phyloP scores from a whole-genome alignment of 192 early-diverging fungal species.

The Coemansia sp. region DNA sequence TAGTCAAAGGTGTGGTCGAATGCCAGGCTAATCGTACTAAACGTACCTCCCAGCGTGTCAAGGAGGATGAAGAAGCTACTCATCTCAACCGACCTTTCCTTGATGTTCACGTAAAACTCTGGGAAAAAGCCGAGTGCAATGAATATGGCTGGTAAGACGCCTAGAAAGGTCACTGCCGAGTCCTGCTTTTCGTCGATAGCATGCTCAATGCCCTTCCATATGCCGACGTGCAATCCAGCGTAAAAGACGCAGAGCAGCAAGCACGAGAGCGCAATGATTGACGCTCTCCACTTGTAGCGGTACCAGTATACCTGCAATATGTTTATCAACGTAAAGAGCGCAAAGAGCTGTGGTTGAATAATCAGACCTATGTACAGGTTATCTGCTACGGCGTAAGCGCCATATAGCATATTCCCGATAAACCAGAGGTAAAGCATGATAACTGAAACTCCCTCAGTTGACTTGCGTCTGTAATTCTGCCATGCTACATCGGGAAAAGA shows the following conservation, averaged over 20 bases:
- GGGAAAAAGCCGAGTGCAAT: slow-evolving; percentile 55
- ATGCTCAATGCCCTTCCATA: slow-evolving; percentile 41
- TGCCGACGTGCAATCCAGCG: slow-evolving; percentile 42
- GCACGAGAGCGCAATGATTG: background rate
- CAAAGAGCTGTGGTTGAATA: slow-evolving; percentile 54
- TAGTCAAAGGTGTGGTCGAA: slow-evolving; percentile 55
- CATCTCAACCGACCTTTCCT: slow-evolving; percentile 53
- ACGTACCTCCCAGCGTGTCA: slow-evolving; percentile 45
- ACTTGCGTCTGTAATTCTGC: slow-evolving; percentile 54
- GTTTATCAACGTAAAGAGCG: slow-evolving; percentile 47
- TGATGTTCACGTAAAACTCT: slow-evolving; percentile 52
- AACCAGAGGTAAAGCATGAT: slow-evolving; percentile 55
- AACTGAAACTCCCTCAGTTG: slow-evolving; percentile 49
- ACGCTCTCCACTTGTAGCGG: slow-evolving; percentile 27
- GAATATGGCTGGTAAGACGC: slow-evolving; percentile 46
- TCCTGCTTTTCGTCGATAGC: slow-evolving; percentile 27
- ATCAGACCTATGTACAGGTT: slow-evolving; percentile 43
- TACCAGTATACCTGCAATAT: slow-evolving; percentile 53
- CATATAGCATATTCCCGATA: slow-evolving; percentile 45
- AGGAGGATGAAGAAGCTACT: slow-evolving; percentile 49
- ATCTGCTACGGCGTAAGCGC: slow-evolving; percentile 42
- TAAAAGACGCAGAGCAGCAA: slow-evolving; percentile 32
- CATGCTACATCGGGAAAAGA: slow-evolving; percentile 37
- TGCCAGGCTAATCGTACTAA: slow-evolving; percentile 51
- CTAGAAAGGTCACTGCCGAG: slow-evolving; percentile 32